phyloP scores from a whole-genome alignment of 2,329 filamentous ascomycete species.

The Myriosclerotinia scirpicola region DNA sequence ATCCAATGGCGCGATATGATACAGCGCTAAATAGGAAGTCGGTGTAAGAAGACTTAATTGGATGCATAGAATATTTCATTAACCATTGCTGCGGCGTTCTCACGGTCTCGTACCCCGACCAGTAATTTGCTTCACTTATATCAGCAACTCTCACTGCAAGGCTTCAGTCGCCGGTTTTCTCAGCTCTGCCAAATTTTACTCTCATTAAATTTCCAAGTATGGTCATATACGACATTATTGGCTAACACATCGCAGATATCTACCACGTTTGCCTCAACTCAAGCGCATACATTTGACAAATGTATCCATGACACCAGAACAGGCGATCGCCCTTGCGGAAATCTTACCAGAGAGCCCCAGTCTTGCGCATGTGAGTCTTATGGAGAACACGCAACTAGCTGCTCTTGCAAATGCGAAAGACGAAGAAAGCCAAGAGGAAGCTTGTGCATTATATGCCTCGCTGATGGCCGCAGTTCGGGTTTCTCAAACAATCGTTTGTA shows the following conservation, averaged over 20 bases:
- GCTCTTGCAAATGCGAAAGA: slow-evolving; percentile 73
- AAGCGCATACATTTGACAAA: slow-evolving; percentile 86
- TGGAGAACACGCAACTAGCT: slow-evolving; percentile 75
- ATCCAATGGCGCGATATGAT: neutral
- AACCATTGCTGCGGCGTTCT: neutral
- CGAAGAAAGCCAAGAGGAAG: slow-evolving; percentile 83
- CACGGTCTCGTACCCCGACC: slow-evolving; percentile 13
- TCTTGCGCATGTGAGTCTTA: slow-evolving; percentile 81
- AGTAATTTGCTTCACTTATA: slow-evolving; percentile 18
- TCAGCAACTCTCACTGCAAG: slow-evolving; percentile 5
- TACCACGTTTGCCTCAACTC: slow-evolving; percentile 74
- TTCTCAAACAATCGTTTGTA: slow-evolving; percentile 78
- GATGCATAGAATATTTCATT: neutral
- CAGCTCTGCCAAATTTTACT: slow-evolving; percentile 10
- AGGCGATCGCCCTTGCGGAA: slow-evolving; percentile 88
- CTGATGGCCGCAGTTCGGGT: slow-evolving; percentile 84
- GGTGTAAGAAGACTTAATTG: neutral
- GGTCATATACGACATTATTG: slow-evolving; percentile 1
- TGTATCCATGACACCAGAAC: slow-evolving; percentile 79
- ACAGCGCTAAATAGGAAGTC: neutral
- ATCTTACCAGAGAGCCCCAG: slow-evolving; percentile 79
- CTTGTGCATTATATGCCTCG: slow-evolving; percentile 89
- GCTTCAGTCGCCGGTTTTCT: slow-evolving; percentile 9
- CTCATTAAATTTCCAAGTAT: neutral
- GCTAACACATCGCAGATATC: slow-evolving; percentile 51